Percentiles rank a stretch among this genome's conserved stretches.
Conservation (phyloP, 345 rosid genomes). For the Conringia planisiliqua region DNA sequence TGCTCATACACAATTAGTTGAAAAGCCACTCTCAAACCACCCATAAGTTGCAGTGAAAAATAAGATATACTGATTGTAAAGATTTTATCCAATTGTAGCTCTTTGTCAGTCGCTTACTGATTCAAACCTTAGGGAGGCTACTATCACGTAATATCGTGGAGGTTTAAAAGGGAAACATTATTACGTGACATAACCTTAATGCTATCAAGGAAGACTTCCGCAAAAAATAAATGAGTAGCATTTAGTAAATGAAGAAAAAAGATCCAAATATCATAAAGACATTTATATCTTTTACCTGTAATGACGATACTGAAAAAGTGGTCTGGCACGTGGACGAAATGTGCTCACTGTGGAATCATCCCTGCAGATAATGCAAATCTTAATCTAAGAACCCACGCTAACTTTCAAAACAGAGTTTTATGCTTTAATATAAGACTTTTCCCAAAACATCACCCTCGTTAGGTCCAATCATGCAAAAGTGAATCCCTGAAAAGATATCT, state of each 20-base stretch:
- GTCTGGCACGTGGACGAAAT: slow-evolving; percentile 91
- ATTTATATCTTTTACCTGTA: slow-evolving; percentile 60
- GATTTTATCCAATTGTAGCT: slow-evolving; percentile 5
- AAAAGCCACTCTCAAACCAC: slow-evolving; percentile 12
- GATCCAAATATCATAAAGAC: neutral
- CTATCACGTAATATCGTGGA: slow-evolving; percentile 4
- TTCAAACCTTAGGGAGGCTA: slow-evolving; percentile 8
- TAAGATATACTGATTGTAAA: neutral
- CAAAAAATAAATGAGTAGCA: neutral
- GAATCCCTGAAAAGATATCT: slow-evolving; percentile 4
- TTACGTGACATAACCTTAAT: neutral
- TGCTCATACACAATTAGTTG: slow-evolving; percentile 12
- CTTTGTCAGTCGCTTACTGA: slow-evolving; percentile 7
- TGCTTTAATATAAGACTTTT: neutral
- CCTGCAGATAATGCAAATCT: slow-evolving; percentile 51
- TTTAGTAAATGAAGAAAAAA: neutral
- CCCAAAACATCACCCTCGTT: neutral
- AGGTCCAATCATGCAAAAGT: slow-evolving; percentile 1
- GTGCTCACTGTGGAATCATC: slow-evolving; percentile 85
- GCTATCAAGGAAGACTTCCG: neutral
- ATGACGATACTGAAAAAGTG: slow-evolving; percentile 93
- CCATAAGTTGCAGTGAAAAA: slow-evolving; percentile 11
- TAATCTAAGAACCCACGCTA: slow-evolving; percentile 4
- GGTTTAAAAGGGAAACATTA: slow-evolving; percentile 21
- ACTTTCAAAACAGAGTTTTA: slow-evolving; percentile 13